phyloP scores from a whole-genome alignment of 345 rosid species.

The Anacardium occidentale region DNA sequence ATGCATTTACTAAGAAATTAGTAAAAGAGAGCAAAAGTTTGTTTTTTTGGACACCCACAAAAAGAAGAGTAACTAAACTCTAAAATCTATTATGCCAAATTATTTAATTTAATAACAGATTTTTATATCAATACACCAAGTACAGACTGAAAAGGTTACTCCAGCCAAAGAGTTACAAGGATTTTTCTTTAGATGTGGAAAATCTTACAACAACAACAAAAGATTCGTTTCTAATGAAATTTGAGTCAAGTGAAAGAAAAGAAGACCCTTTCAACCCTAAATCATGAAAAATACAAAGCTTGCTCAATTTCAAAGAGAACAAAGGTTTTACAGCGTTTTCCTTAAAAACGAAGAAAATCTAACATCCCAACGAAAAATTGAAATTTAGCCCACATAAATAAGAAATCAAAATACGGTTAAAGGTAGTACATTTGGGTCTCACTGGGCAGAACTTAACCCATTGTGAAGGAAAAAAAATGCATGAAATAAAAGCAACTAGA shows the following conservation, averaged over 20 bases:
- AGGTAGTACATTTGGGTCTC: slow-evolving; percentile 18
- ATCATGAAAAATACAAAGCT: slow-evolving; percentile 23
- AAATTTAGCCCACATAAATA: slow-evolving; percentile 13
- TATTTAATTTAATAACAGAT: no score
- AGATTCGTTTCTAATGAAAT: slow-evolving; percentile 5
- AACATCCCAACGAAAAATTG: slow-evolving; percentile 16
- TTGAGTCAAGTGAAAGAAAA: slow-evolving; percentile 1
- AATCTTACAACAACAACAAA: slow-evolving; percentile 14
- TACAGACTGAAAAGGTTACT: slow-evolving; percentile 19
- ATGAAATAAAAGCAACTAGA: slow-evolving; percentile 3
- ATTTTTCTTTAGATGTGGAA: slow-evolving; percentile 12
- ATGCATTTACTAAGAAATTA: slow-evolving; percentile 80
- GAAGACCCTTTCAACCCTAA: slow-evolving; percentile 15
- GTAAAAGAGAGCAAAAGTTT: no score
- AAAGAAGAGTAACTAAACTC: no score
- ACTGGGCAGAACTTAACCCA: slow-evolving; percentile 6
- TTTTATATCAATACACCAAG: slow-evolving; percentile 1
- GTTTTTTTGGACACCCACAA: no score
- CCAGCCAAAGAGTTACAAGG: background rate
- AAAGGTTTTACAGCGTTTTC: slow-evolving; percentile 26
- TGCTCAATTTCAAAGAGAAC: slow-evolving; percentile 11
- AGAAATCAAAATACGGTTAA: slow-evolving; percentile 15
- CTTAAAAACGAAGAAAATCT: slow-evolving; percentile 16
- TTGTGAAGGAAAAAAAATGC: background rate
- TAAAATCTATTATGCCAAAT: no score